Evolutionary conservation across 192 early-diverging fungal genomes (phyloP).

Genomic region (Coemansia guatemalensis): DNA sequence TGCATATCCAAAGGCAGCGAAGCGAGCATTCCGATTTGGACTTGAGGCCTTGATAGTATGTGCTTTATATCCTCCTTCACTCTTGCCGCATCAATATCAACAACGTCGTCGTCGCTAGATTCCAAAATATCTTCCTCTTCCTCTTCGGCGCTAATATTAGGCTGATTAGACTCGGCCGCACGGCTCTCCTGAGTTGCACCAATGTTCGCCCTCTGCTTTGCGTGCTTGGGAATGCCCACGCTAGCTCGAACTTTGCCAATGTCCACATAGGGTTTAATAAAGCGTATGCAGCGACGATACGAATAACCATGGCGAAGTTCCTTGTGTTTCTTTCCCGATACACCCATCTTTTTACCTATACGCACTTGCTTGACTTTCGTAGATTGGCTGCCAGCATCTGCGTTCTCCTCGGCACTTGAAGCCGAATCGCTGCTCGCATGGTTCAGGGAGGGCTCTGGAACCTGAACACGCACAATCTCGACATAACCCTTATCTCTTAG

Average conservation of each 20-base stretch:
- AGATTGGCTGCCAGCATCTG: background rate
- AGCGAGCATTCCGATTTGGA: conserved; percentile 18
- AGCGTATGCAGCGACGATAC: conserved; percentile 41
- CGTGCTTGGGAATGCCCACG: conserved; percentile 26
- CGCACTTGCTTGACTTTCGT: background rate
- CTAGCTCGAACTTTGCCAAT: conserved; percentile 11
- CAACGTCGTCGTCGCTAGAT: conserved; percentile 31
- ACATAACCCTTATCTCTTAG: conserved; percentile 13
- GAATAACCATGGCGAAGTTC: conserved; percentile 15
- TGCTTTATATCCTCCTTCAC: conserved; percentile 36
- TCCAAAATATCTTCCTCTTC: conserved; percentile 7
- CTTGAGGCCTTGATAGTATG: conserved; percentile 32
- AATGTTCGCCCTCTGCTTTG: conserved; percentile 2
- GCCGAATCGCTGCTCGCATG: background rate
- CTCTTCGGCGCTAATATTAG: conserved; percentile 2
- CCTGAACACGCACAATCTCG: conserved; percentile 30
- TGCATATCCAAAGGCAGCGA: conserved; percentile 33
- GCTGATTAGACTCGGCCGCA: background rate
- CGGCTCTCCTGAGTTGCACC: background rate
- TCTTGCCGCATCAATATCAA: conserved; percentile 20
- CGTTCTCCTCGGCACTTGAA: background rate
- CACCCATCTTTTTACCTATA: background rate
- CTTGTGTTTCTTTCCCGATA: background rate
- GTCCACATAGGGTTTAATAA: conserved; percentile 35
- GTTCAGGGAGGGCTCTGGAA: conserved; percentile 7